Base-by-base conservation (phyloP, 140 eudicot species). In the Erigeron philadelphicus region DNA sequence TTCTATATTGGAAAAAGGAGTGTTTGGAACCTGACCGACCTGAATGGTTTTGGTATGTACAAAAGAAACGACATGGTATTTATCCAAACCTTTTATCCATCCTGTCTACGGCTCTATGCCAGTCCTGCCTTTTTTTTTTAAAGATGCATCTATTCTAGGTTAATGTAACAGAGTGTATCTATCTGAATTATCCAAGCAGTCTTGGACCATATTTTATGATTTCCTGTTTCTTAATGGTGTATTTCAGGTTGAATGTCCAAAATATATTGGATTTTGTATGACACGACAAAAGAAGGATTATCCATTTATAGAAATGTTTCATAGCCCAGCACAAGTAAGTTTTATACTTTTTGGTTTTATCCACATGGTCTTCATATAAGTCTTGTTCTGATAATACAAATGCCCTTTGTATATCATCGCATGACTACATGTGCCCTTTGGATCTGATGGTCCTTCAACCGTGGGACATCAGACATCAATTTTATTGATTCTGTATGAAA, bases 251-350 rank as follows among this genome's bases (percentile, higher is more conserved):
- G 98, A 93, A 78, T 93, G 96, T 70, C 96, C 98, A 40, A 93
- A 93, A 68, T 93, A 81, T 85, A 95, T 95, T 75, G 98, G 96
- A 64, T 93, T 93, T 77, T 93, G 98, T 71, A 81, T 93, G 81
- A 80, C 96, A 47, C 90, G 95, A 38, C 98, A 93, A 78, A 81
- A 80, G 81, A 84, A 81, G 81, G 98, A 93, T 60, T 93, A 93
- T 72, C 96, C 95, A 44, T 93, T 93, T 76, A 72, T 93, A 17
- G 98, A 93, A 73, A 80, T 89, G 73, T 93, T 89, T 79, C 89
- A 93, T 75, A 93, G 90, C 75, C 96, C 98, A 1, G 84, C 81
- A 70, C 90, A 89, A 80, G 98, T 93, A 84, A 48, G 84, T 73
- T 63, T 6, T 12, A 72, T 38, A 11, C 44, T 50, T 3, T 52